Evolutionary conservation across 1,139 yeast species (phyloP), one percentile per base, ranked within the genome.

Genomic region (Candida glucosophila): DNA sequence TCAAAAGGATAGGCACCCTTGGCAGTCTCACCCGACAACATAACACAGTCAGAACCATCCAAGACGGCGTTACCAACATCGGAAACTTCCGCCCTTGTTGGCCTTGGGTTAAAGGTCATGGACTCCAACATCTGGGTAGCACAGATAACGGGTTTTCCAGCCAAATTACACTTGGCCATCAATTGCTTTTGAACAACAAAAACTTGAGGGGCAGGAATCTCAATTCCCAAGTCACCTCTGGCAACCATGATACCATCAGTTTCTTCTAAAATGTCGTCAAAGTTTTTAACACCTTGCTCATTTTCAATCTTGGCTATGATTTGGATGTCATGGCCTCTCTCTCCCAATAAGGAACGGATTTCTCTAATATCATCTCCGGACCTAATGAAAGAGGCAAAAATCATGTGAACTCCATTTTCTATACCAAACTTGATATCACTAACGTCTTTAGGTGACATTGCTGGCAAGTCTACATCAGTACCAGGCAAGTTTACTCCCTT

Each of bases 241-340:
- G 99, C 99, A 56, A 90, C 97, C 98, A 90, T 90, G 54, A 90
- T 96, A 73, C 97, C 99, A 57, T 92, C 98, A 37, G 98, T 90
- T 60, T 78, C 94, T 49, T 58, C 60, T 58, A 90, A 77, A 53
- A 90, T 90, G 39, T 85, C 96, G 60, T 90, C 98, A 58, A 90
- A 90, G 77, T 90, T 90, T 79, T 90, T 86, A 52, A 90, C 97
- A 72, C 99, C 99, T 68, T 90, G 99, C 69, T 88, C 96, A 72
- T 86, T 88, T 72, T 90, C 99, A 58, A 90, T 88, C 76, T 90
- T 90, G 56, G 88, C 80, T 47, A 90, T 86, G 62, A 90, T 86
- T 72, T 90, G 92, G 58, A 90, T 83, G 52, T 83, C 81, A 65
- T 78, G 79, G 58, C 98, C 98, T 32, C 85, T 94, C 66, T 86